Base-by-base conservation (phyloP, 2,329 filamentous ascomycete genomes). In the Ophiostoma novo-ulmi region DNA sequence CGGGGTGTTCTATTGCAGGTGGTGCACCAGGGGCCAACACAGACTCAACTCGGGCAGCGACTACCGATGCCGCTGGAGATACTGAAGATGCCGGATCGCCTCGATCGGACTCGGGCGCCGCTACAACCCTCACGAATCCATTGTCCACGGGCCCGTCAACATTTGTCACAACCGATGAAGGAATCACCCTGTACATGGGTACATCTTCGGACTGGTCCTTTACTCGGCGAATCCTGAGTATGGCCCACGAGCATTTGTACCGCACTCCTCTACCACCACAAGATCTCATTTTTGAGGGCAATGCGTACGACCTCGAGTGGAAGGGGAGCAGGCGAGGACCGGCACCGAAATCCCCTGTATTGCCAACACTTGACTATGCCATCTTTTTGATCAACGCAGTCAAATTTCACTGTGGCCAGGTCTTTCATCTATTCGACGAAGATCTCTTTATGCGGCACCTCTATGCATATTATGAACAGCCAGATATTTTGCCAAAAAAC, bases 201-300 rank as follows among this genome's bases (percentile, higher is more conserved):
- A 68, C 67, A 20, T 68, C 67, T 2, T 68, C 67, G 31, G 31
- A 68, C 44, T 68, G 67, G 67, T 68, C 67, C 7, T 68, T 68
- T 31, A 44, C 67, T 11, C 38, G 41, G 31, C 8, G 31, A 36
- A 44, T 68, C 26, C 31, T 68, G 31, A 55, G 41, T 7, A 44
- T 68, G 26, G 44, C 44, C 1, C 67, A 68, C 31, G 67, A 68
- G 39, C 44, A 38, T 7, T 5, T 68, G 14, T 55, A 68, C 67
- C 38, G 39, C 39, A 44, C 38, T 22, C 44, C 67, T 5, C 39
- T 68, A 10, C 67, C 67, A 13, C 38, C 67, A 4, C 38, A 44
- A 4, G 26, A 39, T 14, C 67, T 68, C 3, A 39, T 68, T 6
- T 68, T 55, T 14, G 67, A 68, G 7, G 26, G 67, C 26, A 52